Evolutionary conservation across 129 eudicot genomes (phyloP), one percentile per base, ranked within the genome.

Genomic region (Rutidosis leptorrhynchoides): DNA sequence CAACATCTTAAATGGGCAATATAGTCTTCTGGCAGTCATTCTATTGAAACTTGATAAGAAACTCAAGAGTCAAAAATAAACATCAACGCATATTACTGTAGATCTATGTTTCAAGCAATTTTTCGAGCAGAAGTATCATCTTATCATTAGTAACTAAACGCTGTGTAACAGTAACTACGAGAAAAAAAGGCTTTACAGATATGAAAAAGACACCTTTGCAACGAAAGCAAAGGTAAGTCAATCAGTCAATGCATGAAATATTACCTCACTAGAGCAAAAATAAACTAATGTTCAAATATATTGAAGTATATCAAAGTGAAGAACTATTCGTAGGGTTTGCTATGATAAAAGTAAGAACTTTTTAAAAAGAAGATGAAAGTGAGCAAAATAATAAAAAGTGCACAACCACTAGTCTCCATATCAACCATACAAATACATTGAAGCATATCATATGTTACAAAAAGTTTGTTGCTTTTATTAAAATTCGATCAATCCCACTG

Each of bases 221-320:
- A 1, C 45, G 1, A 37, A 37, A 37, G 16, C 2, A 37, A 37
- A 11, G 15, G 16, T 37, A 14, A 37, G 45, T 11, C 19, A 58
- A 58, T 37, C 45, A 37, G 45, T 11, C 19, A 58, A 58, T 20
- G 67, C 67, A 20, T 27, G 24, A 43, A 54, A 65, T 30, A 6
- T 37, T 37, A 33, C 57, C 70, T 30, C 46, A 64, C 42, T 19
- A 8, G 21, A 10, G 29, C 7, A 11, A 12, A 54, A 22, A 70
- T 52, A 2, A 65, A 30, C 32, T 8, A 23, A 58, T 24, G 14
- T 21, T 10, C n/a, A 49, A 4, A 55, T 37, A n/a, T n/a, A n/a
- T n/a, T n/a, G n/a, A n/a, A n/a, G n/a, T n/a, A n/a, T n/a, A n/a
- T n/a, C n/a, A n/a, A n/a, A n/a, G n/a, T n/a, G n/a, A n/a, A n/a